A percentile compares a stretch with the other conserved stretches of the same genome.
phyloP scores from a whole-genome alignment of 164 flowering plant genomes.

The Umbilicus rupestris region DNA sequence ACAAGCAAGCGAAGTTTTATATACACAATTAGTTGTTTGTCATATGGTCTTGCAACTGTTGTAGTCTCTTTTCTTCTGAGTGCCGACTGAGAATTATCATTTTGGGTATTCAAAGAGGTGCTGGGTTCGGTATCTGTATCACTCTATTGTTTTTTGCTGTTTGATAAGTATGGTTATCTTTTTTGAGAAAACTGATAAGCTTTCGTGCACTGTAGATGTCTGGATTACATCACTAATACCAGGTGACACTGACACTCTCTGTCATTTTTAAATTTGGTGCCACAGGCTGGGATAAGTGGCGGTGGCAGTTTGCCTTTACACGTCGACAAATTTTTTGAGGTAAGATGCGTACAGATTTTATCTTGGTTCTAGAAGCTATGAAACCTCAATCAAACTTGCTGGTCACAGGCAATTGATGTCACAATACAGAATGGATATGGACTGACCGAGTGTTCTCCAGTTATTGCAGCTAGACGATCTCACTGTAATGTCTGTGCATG shows the following conservation, averaged over 20 bases:
- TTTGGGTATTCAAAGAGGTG: background rate
- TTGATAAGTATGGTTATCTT: background rate
- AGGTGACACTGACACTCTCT: background rate
- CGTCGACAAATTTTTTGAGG: constrained; percentile 87
- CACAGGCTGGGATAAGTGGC: constrained; percentile 91
- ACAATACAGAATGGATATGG: constrained; percentile 85
- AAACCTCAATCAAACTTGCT: background rate
- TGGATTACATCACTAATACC: background rate
- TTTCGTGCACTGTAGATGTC: background rate
- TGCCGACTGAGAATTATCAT: background rate
- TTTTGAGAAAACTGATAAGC: background rate
- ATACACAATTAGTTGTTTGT: background rate
- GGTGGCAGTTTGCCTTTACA: constrained; percentile 86
- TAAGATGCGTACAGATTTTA: constrained; percentile 21
- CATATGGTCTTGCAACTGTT: background rate
- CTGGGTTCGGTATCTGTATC: background rate
- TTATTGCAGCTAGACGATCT: constrained; percentile 55
- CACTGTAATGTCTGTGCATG: constrained; percentile 47
- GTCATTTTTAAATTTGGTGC: background rate
- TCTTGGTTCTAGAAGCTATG: background rate
- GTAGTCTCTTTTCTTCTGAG: background rate
- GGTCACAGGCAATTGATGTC: constrained; percentile 69
- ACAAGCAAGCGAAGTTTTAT: background rate
- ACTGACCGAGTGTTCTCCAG: constrained; percentile 85
- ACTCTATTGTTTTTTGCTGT: background rate